Percentiles rank a stretch among this genome's conserved stretches.
Evolutionary conservation across 2,329 filamentous ascomycete genomes (phyloP).

Genomic region (Microsporum ferrugineum): DNA sequence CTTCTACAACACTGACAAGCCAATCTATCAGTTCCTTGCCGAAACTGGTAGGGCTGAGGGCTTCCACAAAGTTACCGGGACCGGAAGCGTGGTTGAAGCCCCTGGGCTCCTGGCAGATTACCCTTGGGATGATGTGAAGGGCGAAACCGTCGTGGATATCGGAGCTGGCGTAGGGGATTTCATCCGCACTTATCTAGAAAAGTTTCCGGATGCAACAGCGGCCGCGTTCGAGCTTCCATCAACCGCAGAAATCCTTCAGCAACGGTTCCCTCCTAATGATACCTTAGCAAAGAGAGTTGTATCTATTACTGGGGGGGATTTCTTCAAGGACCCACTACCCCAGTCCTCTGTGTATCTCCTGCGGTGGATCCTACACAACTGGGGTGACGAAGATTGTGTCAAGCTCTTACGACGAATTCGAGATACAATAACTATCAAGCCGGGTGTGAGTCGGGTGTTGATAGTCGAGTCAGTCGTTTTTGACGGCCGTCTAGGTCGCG

Average conservation of each 20-base stretch:
- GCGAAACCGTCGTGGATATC: neutral
- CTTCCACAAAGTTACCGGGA: neutral
- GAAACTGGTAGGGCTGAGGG: neutral
- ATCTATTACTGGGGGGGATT: neutral
- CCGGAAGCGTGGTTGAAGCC: neutral
- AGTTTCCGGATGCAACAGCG: neutral
- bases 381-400: neutral
- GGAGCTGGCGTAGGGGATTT: neutral
- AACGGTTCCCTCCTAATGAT: neutral
- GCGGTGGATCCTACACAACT: neutral
- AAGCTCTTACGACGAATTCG: neutral
- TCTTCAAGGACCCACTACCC: conserved; percentile 1
- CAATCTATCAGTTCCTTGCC: neutral
- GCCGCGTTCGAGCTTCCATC: neutral
- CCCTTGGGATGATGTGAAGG: neutral
- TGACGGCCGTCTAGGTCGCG: neutral
- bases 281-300: neutral
- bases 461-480: neutral
- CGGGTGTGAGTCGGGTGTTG: neutral
- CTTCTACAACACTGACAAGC: neutral
- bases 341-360: neutral
- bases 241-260: neutral
- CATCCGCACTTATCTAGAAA: neutral
- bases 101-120: neutral
- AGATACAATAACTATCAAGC: neutral